Base-by-base conservation (phyloP, 352 stramenopile genomes). In the Globisporangium takayamanum region DNA sequence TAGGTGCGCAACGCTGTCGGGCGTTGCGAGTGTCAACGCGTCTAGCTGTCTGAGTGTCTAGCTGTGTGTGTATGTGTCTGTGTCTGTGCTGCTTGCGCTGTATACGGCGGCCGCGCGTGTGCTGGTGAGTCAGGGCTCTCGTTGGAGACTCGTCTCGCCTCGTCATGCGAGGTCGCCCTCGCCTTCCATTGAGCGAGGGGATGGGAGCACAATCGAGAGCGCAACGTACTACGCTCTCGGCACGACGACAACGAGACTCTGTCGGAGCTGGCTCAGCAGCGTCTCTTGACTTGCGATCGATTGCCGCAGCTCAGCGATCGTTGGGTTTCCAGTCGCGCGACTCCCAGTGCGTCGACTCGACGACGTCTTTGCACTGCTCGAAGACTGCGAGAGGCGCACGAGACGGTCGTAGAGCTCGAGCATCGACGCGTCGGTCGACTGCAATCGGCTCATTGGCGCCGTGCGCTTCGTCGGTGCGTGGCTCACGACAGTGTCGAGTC, bases 341-440 rank as follows among this genome's bases (percentile, higher is more conserved):
- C 6, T 22, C 12, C 26, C 37, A 37, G 33, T 10, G 6, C 36
- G 18, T 3, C 20, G 37, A 28, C 51, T 36, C 36, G 33, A 39
- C 33, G 33, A 12, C 33, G 14, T 20, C 6, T 50, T 55, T 16
- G 4, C 18, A 20, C 50, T 54, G 25, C 28, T 33, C n/a, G 8
- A 26, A 2, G 60, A 55, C n/a, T 67, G 54, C 22, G 60, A 67
- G 48, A 67, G 60, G 0, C 60, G 60, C 44, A 62, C 54, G 14
- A 67, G 54, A 42, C 41, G 48, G n/a, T 59, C 53, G 50, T 67
- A 67, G n/a, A 67, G 54, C 42, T 67, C 60, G 2, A 53, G 28
- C 50, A 62, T 61, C 25, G 54, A 50, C 8, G 36, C 51, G 18
- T 62, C 60, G 36, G 55, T 67, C 49, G 44, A 57, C 18, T 57